Evolutionary conservation across 192 early-diverging fungal genomes (phyloP), one percentile per base, ranked within the genome.

Genomic region (Gaertneriomyces sp.): DNA sequence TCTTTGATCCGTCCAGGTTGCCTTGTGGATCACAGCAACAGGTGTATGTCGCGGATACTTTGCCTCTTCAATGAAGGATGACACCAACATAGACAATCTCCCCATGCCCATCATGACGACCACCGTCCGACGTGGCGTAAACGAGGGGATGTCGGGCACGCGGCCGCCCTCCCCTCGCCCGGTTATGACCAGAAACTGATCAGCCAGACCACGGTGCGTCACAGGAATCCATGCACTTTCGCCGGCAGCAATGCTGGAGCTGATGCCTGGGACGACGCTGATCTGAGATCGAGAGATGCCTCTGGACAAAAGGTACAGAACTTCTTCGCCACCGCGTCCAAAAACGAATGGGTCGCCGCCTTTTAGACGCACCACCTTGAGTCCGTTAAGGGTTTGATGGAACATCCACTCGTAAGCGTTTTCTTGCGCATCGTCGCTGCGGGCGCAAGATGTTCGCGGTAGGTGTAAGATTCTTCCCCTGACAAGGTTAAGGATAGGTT

Each of bases 261-360:
- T 82, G 10, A 96, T 81, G 14, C 93, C 94, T 2, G 91, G 88
- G 0, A 92, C 74, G n/a, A n/a, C n/a, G n/a, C n/a, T n/a, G 11
- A 92, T 78, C 6, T 82, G 56, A n/a, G n/a, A n/a, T 19, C 46
- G 75, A 20, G 88, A 83, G 60, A 82, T 88, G 5, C 92, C 93
- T 10, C 79, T 75, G 19, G 81, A 71, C 14, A 83, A 79, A 73
- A 93, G 90, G 57, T 77, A 88, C 49, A 87, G 51, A 7, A 92
- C 73, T 69, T 96, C 94, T 69, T 96, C 94, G 16, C 87, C 92
- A 16, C 93, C 94, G 11, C 94, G 87, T 7, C 93, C 94, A 68
- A 93, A 96, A 46, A 96, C 81, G 68, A 93, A 91, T 17, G 91
- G 91, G 59, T 95, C 92, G n/a, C 94, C 94, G 46, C 88, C 85